Base-by-base conservation (phyloP, 768 basidiomycete species). In the Tylopilus balloui region DNA sequence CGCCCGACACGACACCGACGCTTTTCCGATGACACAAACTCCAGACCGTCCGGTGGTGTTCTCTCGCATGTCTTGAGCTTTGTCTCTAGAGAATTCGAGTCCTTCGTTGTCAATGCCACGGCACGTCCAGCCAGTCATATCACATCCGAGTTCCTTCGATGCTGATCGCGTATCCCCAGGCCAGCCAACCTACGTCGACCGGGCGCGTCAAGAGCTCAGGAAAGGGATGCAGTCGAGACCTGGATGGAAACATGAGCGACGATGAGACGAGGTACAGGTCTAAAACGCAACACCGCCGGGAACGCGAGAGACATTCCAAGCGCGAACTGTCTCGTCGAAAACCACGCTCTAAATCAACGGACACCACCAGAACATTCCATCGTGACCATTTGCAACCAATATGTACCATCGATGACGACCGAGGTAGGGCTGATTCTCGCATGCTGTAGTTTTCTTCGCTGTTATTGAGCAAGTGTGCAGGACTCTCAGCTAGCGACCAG, bases 91-190 rank as follows among this genome's bases (percentile, higher is more conserved):
- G 88, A 91, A 63, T 60, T 89, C 31, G 80, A 80, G 39, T 80
- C 81, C 11, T 90, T 91, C 63, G 74, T 89, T 21, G 67, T 76
- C 17, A 83, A 72, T 57, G 88, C 88, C 41, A 79, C 83, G 9
- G 83, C 53, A 9, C 50, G 46, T 21, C 41, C 50, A 52, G 57
- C 61, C 57, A 55, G 62, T 59, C 40, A 23, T 12, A 4, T 35
- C 21, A 20, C 17, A 3, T 42, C 25, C 13, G 15, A 6, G n/a
- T 15, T 31, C 31, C 15, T n/a, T 43, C 24, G 20, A 4, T 42
- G 29, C 49, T 64, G 42, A 55, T 47, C 23, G 8, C 17, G 15
- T 38, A 14, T 49, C 38, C 34, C 11, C 46, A 68, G 65, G 42
- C n/a, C 31, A 62, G 47, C 13, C 52, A 50, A 34, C 45, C 45